These are phyloP conservation scores for Exophiala dermatitidis DNA, from an alignment of 2,329 filamentous ascomycete genomes.

Conservation along the genomic window DNA sequence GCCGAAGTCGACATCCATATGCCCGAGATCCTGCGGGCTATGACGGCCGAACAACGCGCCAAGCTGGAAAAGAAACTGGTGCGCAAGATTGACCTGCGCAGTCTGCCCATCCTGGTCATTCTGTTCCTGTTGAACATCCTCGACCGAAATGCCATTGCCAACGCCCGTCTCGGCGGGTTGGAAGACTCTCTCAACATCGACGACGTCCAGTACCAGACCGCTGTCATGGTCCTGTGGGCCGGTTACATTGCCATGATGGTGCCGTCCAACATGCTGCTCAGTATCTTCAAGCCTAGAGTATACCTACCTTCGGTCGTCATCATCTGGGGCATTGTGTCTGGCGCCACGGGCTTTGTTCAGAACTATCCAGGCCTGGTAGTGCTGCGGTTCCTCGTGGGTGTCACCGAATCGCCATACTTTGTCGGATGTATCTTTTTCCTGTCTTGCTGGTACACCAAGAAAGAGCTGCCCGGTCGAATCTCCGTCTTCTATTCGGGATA, in stretches of 20 bases:
- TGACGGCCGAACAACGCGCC: too few species aligned
- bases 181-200: too few species aligned
- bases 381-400: slow-evolving; percentile 45
- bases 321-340: slow-evolving; percentile 34
- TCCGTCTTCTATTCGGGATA: slow-evolving; percentile 55
- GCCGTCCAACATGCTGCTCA: slow-evolving; percentile 39
- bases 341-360: slow-evolving; percentile 44
- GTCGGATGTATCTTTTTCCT: slow-evolving; percentile 52
- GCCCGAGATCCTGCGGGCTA: too few species aligned
- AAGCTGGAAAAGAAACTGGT: too few species aligned
- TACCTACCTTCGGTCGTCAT: slow-evolving; percentile 15
- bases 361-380: slow-evolving; percentile 46
- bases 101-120: too few species aligned
- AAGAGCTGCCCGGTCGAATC: slow-evolving; percentile 47
- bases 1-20: too few species aligned
- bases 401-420: slow-evolving; percentile 49
- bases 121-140: too few species aligned
- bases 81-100: too few species aligned
- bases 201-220: too few species aligned
- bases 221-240: too few species aligned
- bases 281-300: slow-evolving; percentile 25
- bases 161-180: too few species aligned
- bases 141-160: too few species aligned
- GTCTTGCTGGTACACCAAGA: slow-evolving; percentile 51
- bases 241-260: slow-evolving; percentile 22